These are phyloP conservation scores for Acanthamoeba rhysodes DNA, from an alignment of 208 protist species.

Conservation along the genomic window DNA sequence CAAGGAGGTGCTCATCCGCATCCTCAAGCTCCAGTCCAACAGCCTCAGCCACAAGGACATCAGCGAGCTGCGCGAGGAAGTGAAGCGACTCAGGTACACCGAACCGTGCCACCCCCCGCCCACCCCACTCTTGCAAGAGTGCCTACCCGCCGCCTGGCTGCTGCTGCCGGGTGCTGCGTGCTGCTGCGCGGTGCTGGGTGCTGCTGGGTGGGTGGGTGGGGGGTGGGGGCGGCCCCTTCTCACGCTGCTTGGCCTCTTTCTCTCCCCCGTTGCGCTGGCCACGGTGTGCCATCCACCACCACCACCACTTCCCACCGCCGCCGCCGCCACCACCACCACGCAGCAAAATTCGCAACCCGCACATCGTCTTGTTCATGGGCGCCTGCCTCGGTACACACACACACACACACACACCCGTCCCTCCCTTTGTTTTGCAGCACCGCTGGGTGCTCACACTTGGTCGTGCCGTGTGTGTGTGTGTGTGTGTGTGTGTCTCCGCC, in stretches of 20 bases:
- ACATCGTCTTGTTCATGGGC: slow-evolving; percentile 56
- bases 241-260: background rate
- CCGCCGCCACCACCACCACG: no score
- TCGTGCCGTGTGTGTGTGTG: no score
- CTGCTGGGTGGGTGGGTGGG: no score
- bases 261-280: background rate
- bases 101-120: no score
- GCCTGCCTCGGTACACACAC: background rate
- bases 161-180: no score
- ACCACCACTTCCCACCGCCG: background rate
- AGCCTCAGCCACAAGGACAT: slow-evolving; percentile 31
- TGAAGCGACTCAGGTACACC: slow-evolving; percentile 20
- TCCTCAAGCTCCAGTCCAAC: background rate
- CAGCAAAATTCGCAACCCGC: slow-evolving; percentile 63
- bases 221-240: background rate
- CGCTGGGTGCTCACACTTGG: background rate
- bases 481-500: background rate
- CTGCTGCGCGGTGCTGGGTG: no score
- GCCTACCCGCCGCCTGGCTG: no score
- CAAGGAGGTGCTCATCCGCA: slow-evolving; percentile 57
- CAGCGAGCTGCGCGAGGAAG: background rate
- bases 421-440: background rate
- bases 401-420: background rate
- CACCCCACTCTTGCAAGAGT: no score
- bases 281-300: background rate